Conservation (phyloP, 2,329 filamentous ascomycete species). For the Curvularia sp. region DNA sequence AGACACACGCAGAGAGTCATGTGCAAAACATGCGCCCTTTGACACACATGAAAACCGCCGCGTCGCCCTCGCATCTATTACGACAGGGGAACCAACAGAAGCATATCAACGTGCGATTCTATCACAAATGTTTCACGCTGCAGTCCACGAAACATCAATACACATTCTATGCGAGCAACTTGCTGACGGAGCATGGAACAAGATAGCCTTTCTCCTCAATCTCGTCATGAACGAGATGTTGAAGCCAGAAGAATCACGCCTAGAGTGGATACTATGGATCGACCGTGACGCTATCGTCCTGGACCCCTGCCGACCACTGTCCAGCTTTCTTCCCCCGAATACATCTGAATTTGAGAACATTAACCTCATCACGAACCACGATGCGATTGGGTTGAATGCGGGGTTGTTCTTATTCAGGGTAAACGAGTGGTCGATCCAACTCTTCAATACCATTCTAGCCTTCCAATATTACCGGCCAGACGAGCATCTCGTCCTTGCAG, state of each 20-base stretch:
- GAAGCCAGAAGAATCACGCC: conserved; percentile 49
- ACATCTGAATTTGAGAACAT: conserved; percentile 23
- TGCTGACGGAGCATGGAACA: conserved; percentile 56
- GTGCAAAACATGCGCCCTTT: conserved; percentile 27
- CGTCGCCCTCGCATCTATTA: conserved; percentile 49
- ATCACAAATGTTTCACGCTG: conserved; percentile 53
- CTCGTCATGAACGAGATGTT: conserved; percentile 47
- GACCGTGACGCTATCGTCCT: conserved; percentile 56
- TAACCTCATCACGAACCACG: conserved; percentile 50
- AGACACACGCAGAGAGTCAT: conserved; percentile 19
- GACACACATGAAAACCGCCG: conserved; percentile 18
- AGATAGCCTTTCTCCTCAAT: conserved; percentile 55
- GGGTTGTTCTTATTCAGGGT: conserved; percentile 54
- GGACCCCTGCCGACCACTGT: conserved; percentile 52
- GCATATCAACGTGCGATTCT: conserved; percentile 53
- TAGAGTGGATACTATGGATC: conserved; percentile 56
- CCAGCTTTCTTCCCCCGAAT: conserved; percentile 49
- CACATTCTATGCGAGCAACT: conserved; percentile 53
- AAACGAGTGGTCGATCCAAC: conserved; percentile 48
- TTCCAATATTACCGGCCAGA: conserved; percentile 51
- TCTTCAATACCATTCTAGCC: conserved; percentile 51
- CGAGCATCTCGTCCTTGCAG: conserved; percentile 44
- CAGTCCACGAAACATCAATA: conserved; percentile 52
- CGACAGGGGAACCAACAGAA: conserved; percentile 41
- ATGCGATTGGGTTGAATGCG: conserved; percentile 54